Evolutionary conservation across 139 green algal species (phyloP), one percentile per base, ranked within the genome.

Genomic region (Desmodesmus armatus): DNA sequence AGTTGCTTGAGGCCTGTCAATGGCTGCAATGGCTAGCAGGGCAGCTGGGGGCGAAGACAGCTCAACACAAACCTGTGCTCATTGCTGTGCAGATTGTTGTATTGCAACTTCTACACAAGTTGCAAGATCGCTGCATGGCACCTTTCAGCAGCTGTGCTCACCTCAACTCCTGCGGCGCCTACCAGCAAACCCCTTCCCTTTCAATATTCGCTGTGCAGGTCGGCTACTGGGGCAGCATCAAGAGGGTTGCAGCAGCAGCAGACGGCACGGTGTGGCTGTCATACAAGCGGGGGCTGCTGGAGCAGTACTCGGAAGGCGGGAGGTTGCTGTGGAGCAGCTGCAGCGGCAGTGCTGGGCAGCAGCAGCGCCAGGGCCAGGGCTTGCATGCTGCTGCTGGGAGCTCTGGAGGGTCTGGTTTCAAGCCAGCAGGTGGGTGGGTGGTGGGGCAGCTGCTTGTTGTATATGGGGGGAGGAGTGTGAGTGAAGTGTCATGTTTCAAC

Each of bases 281-380:
- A 0, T 95, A 94, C 87, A 89, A 91, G 49, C 25, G 65, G 23
- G 94, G 94, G 6, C 44, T 75, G 39, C 66, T 97, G 44, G 91
- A 96, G 67, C 71, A 85, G 25, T 97, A 94, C 87, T 91, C 76
- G 2, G 80, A 91, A 37, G 41, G 75, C 15, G 92, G 92, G 29
- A 80, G 87, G 89, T 87, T 93, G 21, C 55, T 92, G 31, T 84
- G 74, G 84, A 65, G 82, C 72, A 82, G 37, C 25, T 7, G 4
- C 19, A 82, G 40, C 41, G 66, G 23, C 43, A 33, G 6, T 3
- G 0, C 35, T 3, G 35, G n/a, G n/a, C 41, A 49, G 53, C 49
- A 49, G n/a, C 71, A 43, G 60, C 4, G 31, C 3, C n/a, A n/a
- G n/a, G n/a, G n/a, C n/a, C n/a, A n/a, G n/a, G n/a, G n/a, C n/a